Evolutionary conservation across 305 asterid species (phyloP).

Genomic region (Solanum chacoense): DNA sequence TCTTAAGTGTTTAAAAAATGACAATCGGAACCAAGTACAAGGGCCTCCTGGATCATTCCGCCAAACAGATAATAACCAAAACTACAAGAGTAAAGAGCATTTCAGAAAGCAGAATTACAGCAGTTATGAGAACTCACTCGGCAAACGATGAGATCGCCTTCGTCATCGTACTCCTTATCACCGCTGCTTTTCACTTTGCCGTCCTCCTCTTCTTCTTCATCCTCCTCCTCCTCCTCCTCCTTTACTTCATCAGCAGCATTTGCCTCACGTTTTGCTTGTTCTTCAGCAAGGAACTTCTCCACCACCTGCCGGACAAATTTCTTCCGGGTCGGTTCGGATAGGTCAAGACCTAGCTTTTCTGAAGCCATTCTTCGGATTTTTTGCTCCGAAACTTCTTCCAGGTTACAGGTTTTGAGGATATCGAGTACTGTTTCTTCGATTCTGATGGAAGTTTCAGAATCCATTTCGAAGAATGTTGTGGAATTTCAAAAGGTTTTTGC

Average conservation of each 20-base stretch:
- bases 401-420: conserved; percentile 47
- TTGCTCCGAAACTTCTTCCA: conserved; percentile 77
- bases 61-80: background rate
- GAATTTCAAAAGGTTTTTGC: background rate
- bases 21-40: background rate
- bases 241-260: conserved; percentile 20
- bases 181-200: background rate
- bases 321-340: conserved; percentile 57
- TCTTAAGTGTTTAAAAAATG: background rate
- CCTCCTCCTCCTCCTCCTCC: conserved; percentile 16
- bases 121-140: conserved; percentile 31
- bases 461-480: conserved; percentile 22
- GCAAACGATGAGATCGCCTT: conserved; percentile 71
- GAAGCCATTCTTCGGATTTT: conserved; percentile 71
- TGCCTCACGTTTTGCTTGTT: conserved; percentile 27
- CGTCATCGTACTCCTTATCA: conserved; percentile 66
- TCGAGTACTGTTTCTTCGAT: conserved; percentile 57
- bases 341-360: conserved; percentile 56
- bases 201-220: conserved; percentile 18
- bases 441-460: conserved; percentile 34
- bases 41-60: background rate
- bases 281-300: conserved; percentile 49
- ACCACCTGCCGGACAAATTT: conserved; percentile 59
- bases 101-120: background rate
- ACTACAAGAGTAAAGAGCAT: background rate